These are phyloP conservation scores for Hymenoscyphus scutula DNA, from an alignment of 2,329 filamentous ascomycete species.

Conservation along the genomic window DNA sequence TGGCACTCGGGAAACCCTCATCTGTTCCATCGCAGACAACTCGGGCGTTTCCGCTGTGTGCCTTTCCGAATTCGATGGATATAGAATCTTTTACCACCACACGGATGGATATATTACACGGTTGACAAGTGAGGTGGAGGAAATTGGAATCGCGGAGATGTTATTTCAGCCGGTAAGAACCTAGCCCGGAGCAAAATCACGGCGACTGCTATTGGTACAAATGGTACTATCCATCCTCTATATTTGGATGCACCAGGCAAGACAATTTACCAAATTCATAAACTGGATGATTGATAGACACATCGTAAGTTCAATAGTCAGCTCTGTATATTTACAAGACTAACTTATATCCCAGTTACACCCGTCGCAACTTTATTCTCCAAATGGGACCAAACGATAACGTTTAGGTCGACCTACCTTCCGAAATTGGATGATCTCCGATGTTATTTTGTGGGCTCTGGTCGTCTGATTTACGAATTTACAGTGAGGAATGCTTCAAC, in stretches of 20 bases:
- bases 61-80: background rate
- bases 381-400: background rate
- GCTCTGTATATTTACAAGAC: background rate
- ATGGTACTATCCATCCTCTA: background rate
- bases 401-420: background rate
- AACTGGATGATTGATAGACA: background rate
- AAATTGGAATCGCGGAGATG: constrained; percentile 12
- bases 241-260: constrained; percentile 8
- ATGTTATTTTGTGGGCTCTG: background rate
- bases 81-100: constrained; percentile 16
- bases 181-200: constrained; percentile 12
- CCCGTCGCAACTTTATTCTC: background rate
- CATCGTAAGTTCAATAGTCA: background rate
- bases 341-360: background rate
- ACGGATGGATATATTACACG: constrained; percentile 15
- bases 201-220: constrained; percentile 6
- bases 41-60: constrained; percentile 9
- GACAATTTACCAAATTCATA: constrained; percentile 1
- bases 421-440: background rate
- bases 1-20: background rate
- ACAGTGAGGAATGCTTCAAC: background rate
- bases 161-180: constrained; percentile 16
- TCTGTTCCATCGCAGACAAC: background rate
- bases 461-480: background rate
- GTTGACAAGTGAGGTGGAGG: constrained; percentile 9